phyloP scores from a whole-genome alignment of 176 grass and related monocot genomes.

The Typha latifolia region DNA sequence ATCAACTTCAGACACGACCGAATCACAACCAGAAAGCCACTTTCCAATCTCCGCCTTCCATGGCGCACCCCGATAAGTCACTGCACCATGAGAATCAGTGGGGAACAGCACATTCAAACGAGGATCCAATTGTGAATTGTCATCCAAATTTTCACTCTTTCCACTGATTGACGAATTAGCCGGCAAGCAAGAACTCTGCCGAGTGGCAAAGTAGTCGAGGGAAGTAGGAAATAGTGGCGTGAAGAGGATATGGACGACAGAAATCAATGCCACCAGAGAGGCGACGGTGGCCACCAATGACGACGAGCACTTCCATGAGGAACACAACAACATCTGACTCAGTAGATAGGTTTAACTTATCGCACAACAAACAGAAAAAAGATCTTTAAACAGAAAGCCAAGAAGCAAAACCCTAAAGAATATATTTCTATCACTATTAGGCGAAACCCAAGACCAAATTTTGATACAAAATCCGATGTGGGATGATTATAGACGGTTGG shows the following conservation, averaged over 20 bases:
- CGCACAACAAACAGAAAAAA: neutral
- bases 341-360: neutral
- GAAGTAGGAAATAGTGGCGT: slow-evolving; percentile 43
- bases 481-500: neutral
- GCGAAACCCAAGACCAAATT: neutral
- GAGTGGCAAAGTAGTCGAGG: slow-evolving; percentile 33
- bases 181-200: neutral
- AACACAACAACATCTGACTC: neutral
- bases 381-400: neutral
- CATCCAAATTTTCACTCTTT: neutral
- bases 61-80: slow-evolving; percentile 46
- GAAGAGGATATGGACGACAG: slow-evolving; percentile 42
- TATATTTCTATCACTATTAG: neutral
- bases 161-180: slow-evolving; percentile 3
- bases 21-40: slow-evolving; percentile 60
- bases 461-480: neutral
- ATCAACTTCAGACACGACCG: slow-evolving; percentile 29
- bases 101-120: slow-evolving; percentile 34
- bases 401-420: neutral
- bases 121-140: slow-evolving; percentile 18
- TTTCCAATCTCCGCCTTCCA: slow-evolving; percentile 69
- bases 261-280: slow-evolving; percentile 32
- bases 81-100: slow-evolving; percentile 31
- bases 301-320: slow-evolving; percentile 37
- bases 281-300: slow-evolving; percentile 24